A percentile compares a stretch with the other conserved stretches of the same genome.
Evolutionary conservation across 768 basidiomycete species (phyloP).

Genomic region (Boletus vinaceobasis): DNA sequence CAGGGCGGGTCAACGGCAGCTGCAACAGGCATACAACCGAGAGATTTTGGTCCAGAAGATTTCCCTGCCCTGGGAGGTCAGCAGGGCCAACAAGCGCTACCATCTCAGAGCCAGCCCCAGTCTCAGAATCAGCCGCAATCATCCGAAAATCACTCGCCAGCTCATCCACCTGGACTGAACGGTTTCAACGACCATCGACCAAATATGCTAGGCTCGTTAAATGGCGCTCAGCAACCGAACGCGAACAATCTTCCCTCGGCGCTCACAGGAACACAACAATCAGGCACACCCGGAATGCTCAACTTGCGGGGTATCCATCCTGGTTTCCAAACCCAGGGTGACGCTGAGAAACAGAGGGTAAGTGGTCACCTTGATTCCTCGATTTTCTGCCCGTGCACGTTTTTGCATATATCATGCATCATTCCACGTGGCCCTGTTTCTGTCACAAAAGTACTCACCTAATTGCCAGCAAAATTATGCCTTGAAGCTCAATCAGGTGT

Average conservation of each 20-base stretch:
- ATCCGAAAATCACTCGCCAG: slow-evolving; percentile 30
- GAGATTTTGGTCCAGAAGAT: slow-evolving; percentile 77
- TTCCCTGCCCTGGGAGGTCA: slow-evolving; percentile 83
- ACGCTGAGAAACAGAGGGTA: slow-evolving; percentile 69
- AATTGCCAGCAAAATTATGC: slow-evolving; percentile 52
- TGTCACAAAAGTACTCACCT: slow-evolving; percentile 4
- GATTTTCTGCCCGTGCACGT: background rate
- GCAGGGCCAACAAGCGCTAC: slow-evolving; percentile 31
- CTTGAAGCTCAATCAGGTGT: slow-evolving; percentile 60
- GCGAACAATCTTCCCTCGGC: slow-evolving; percentile 19
- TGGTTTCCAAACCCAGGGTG: slow-evolving; percentile 54
- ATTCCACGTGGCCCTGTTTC: background rate
- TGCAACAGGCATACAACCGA: slow-evolving; percentile 10
- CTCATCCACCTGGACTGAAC: slow-evolving; percentile 77
- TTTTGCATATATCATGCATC: background rate
- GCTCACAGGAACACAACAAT: slow-evolving; percentile 45
- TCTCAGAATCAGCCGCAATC: slow-evolving; percentile 31
- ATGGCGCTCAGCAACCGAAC: slow-evolving; percentile 25
- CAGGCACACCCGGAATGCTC: slow-evolving; percentile 64
- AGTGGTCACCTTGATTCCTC: slow-evolving; percentile 26
- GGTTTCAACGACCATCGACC: slow-evolving; percentile 58
- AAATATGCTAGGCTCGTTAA: slow-evolving; percentile 51
- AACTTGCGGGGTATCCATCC: slow-evolving; percentile 44
- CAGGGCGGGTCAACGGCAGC: slow-evolving; percentile 35
- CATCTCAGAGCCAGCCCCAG: slow-evolving; percentile 28